These are phyloP conservation scores for Xylariaceae sp. DNA, from an alignment of 2,329 filamentous ascomycete genomes.

Conservation along the genomic window DNA sequence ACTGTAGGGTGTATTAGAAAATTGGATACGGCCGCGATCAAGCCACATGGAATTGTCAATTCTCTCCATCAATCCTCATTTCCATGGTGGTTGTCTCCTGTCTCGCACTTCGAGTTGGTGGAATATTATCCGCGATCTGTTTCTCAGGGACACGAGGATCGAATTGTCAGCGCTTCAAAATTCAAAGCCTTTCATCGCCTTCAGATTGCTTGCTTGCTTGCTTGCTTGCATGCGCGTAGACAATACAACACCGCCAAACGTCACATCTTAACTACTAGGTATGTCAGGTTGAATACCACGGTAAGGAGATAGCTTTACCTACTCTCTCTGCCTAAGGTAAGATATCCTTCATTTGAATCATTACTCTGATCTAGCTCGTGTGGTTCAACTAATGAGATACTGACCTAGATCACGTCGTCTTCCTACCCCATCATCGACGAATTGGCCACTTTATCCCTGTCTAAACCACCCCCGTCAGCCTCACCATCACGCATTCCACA, in stretches of 20 bases:
- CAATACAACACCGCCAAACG: slow-evolving; percentile 7
- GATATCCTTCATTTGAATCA: no score
- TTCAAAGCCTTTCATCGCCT: slow-evolving; percentile 1
- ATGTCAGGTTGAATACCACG: slow-evolving; percentile 8
- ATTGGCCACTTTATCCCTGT: neutral
- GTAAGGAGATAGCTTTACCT: neutral
- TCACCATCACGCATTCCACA: slow-evolving; percentile 30
- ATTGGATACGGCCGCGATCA: slow-evolving; percentile 23
- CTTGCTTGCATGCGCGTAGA: slow-evolving; percentile 13
- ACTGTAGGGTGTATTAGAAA: slow-evolving; percentile 6
- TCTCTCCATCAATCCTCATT: slow-evolving; percentile 10
- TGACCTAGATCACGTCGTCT: slow-evolving; percentile 7
- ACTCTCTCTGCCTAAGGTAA: neutral
- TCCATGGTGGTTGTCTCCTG: neutral
- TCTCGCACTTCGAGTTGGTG: neutral
- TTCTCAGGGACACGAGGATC: slow-evolving; percentile 4
- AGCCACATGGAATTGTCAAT: slow-evolving; percentile 26
- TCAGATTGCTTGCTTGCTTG: neutral
- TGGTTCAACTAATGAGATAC: slow-evolving; percentile 5
- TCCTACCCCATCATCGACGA: neutral
- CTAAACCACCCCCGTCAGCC: slow-evolving; percentile 7
- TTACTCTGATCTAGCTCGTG: neutral
- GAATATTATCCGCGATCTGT: slow-evolving; percentile 5
- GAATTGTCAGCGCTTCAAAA: neutral
- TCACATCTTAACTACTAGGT: slow-evolving; percentile 11